Conservation (phyloP, 108 stramenopile genomes). For the Cyclotella atomus region DNA sequence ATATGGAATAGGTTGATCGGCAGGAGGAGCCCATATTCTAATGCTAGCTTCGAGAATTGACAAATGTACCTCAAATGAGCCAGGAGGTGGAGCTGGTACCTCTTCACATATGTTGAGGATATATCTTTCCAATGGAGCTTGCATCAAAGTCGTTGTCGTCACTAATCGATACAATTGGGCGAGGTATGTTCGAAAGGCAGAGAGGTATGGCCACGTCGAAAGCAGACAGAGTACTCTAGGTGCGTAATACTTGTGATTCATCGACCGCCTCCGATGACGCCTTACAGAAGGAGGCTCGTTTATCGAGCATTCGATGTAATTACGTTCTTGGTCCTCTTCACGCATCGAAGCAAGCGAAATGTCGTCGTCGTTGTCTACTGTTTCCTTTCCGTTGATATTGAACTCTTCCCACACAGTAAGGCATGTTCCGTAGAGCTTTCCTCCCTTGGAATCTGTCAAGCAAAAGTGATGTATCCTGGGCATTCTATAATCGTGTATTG, state of each 20-base stretch:
- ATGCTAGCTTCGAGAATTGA: conserved; percentile 75
- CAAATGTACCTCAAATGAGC: conserved; percentile 87
- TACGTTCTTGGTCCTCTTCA: conserved; percentile 41
- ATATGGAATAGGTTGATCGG: conserved; percentile 93
- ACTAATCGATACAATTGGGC: conserved; percentile 94
- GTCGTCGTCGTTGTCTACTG: conserved; percentile 13
- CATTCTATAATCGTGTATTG: conserved; percentile 66
- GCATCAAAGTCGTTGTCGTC: conserved; percentile 84
- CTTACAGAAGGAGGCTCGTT: conserved; percentile 27
- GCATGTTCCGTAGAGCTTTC: conserved; percentile 85
- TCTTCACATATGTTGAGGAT: conserved; percentile 94
- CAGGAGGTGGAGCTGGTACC: conserved; percentile 96
- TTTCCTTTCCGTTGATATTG: background rate
- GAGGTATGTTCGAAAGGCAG: conserved; percentile 87
- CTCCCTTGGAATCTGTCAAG: conserved; percentile 80
- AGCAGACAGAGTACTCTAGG: conserved; percentile 93
- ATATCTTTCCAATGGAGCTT: conserved; percentile 94
- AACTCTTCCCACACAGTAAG: conserved; percentile 89
- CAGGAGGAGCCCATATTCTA: conserved; percentile 93
- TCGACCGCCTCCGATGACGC: conserved; percentile 28
- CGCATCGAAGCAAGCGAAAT: conserved; percentile 14
- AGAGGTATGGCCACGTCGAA: conserved; percentile 95
- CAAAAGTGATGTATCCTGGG: conserved; percentile 89
- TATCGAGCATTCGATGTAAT: conserved; percentile 38
- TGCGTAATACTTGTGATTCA: conserved; percentile 61